Evolutionary conservation across 495 filamentous ascomycete genomes (phyloP).

Genomic region (Penicillium parvum): DNA sequence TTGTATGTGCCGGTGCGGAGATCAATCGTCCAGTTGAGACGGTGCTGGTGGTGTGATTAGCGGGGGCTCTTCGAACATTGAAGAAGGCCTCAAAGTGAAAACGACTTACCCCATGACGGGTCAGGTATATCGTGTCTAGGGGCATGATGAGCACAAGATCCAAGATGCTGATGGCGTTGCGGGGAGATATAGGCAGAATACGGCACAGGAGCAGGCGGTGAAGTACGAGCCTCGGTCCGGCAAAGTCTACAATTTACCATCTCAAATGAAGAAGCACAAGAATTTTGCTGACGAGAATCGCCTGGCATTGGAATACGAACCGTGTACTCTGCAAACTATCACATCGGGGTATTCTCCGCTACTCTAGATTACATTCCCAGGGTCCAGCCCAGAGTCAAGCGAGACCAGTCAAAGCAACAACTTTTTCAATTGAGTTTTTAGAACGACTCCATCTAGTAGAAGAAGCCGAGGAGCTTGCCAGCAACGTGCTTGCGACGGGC

Average conservation of each 20-base stretch:
- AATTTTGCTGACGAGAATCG: constrained; percentile 20
- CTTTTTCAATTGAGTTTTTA: constrained; percentile 29
- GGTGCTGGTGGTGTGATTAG: constrained; percentile 56
- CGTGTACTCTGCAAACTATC: constrained; percentile 31
- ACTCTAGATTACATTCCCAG: constrained; percentile 34
- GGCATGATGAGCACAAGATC: constrained; percentile 29
- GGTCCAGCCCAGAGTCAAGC: constrained; percentile 23
- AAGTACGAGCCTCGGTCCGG: constrained; percentile 13
- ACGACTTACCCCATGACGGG: constrained; percentile 79
- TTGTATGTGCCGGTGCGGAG: constrained; percentile 68
- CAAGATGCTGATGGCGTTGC: constrained; percentile 2
- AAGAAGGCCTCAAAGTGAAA: no score
- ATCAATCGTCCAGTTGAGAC: constrained; percentile 83
- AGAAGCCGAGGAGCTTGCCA: constrained; percentile 95
- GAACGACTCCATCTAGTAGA: constrained; percentile 64
- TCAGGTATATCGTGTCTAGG: constrained; percentile 79
- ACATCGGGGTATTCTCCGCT: constrained; percentile 25
- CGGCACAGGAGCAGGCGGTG: constrained; percentile 17
- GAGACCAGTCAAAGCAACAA: constrained; percentile 27
- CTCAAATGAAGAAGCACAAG: no score
- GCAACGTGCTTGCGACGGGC: constrained; percentile 95
- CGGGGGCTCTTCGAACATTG: no score
- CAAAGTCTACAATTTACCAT: neutral
- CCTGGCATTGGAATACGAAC: constrained; percentile 22
- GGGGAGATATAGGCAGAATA: constrained; percentile 20